Evolutionary conservation across 148 eudicot genomes (phyloP).

Genomic region (Persicaria tinctoria): DNA sequence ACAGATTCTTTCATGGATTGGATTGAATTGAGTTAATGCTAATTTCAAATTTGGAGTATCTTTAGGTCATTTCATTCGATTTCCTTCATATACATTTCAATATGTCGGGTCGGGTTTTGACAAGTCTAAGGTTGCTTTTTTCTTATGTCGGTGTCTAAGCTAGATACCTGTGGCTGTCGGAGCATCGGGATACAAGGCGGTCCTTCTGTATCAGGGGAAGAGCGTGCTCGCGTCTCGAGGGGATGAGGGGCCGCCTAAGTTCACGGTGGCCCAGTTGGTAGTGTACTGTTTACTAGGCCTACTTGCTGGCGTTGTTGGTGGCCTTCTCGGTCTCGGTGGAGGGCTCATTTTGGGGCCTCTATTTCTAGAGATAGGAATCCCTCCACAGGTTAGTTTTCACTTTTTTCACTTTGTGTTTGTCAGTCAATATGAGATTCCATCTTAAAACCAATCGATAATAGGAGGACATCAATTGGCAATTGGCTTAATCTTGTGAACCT

Average conservation of each 20-base stretch:
- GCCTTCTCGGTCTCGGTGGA: constrained; percentile 72
- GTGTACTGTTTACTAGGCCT: constrained; percentile 39
- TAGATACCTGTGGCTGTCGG: neutral
- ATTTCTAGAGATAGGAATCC: constrained; percentile 57
- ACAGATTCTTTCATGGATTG: neutral
- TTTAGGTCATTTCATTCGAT: too few relatives aligned
- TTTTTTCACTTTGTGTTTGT: neutral
- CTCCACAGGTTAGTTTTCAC: constrained; percentile 39
- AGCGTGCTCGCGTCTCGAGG: constrained; percentile 49
- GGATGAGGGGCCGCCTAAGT: neutral
- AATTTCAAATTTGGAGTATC: neutral
- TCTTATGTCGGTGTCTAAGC: constrained; percentile 12
- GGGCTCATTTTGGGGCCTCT: constrained; percentile 62
- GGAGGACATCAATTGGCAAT: neutral
- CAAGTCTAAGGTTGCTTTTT: neutral
- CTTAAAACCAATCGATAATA: neutral
- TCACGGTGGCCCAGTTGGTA: constrained; percentile 28
- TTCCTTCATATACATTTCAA: too few relatives aligned
- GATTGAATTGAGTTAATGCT: neutral
- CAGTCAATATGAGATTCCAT: neutral
- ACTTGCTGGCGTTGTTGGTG: constrained; percentile 59
- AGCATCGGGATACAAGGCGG: constrained; percentile 23
- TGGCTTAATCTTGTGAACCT: too few relatives aligned
- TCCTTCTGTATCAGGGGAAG: constrained; percentile 42
- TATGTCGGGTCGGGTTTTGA: neutral